Base-by-base conservation (phyloP, 2,329 filamentous ascomycete genomes). In the Rosellinia necatrix region DNA sequence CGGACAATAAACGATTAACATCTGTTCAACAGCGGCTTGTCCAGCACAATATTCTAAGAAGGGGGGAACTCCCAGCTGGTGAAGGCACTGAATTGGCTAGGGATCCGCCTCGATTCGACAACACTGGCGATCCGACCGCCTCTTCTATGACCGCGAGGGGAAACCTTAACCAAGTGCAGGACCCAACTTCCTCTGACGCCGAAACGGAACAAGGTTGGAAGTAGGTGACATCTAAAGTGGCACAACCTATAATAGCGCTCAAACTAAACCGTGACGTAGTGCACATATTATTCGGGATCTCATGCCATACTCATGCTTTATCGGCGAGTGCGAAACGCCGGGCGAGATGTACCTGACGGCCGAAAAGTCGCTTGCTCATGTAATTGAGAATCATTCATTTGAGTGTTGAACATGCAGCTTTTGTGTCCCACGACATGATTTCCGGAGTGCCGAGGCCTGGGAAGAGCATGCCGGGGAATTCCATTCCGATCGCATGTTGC, bases 241-340 rank as follows among this genome's bases (percentile, higher is more conserved):
- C n/a, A 9, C 13, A 3, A 48, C 13, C 30, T 12, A 35, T 35
- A n/a, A 6, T 8, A 37, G 32, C 13, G 13, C 30, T 6, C 30
- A 10, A 48, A 25, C 44, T 37, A 10, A 27, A 6, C 30, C n/a
- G 10, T 35, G 21, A 21, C 21, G 30, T 19, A 46, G 27, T 34
- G 42, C 42, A 35, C 42, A 46, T 35, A 12, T 30, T 30, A 19
- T 19, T 19, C 40, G 29, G 13, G 40, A 43, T 25, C 10, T 43
- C 24, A 43, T 43, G 40, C 40, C 40, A 10, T 43, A 43, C 40
- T 43, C 40, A 17, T 43, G 40, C n/a, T 43, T 43, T 29, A 43
- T 43, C n/a, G n/a, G 12, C 5, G 40, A 19, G 24, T 43, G 40
- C 24, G 40, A 43, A 43, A 43, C 40, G 6, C 40, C 40, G 3